Base-by-base conservation (phyloP, 192 early-diverging fungal genomes). In the Gorgonomyces haynaldii region DNA sequence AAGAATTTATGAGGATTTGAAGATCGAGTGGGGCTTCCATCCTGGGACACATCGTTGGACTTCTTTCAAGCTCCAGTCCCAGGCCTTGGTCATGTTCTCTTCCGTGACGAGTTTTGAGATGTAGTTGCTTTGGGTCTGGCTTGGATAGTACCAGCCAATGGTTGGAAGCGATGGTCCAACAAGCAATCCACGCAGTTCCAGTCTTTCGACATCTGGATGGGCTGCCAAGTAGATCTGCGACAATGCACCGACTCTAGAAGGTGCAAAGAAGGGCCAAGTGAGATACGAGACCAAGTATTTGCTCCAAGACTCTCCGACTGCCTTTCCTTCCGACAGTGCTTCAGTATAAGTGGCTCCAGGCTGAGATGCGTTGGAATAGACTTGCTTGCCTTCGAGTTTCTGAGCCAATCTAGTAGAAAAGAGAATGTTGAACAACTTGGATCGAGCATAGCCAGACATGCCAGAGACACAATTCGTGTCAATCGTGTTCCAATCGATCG, bases 161-260 rank as follows among this genome's bases (percentile, higher is more conserved):
- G 32, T 34, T 9, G 32, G 32, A 9, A 34, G 32, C 10, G 10
- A 34, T 15, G 32, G 32, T 0, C 32, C 32, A 15, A 34, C 15
- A 34, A 34, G 15, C 10, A 15, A 9, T 9, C 32, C 32, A 12
- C 15, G 32, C 15, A 9, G 32, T 34, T 42, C 16, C 16, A 13
- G n/a, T 19, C 20, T 19, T 0, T 15, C 40, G 12, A 42, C 16
- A 12, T 42, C 40, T 8, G 15, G 15, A 19, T 22, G n/a, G 10
- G 40, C 40, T 12, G 40, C 40, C 40, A 19, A 12, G 16, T 42
- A 42, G 40, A 42, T 42, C 40, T 42, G 15, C 10, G 40, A 42
- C 16, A 17, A 19, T 22, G 40, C 40, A 9, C 40, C 40, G 16
- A 42, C 40, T 12, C 16, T 19, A 19, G 21, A 13, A 12, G 9